phyloP scores from a whole-genome alignment of 2,329 filamentous ascomycete genomes.

The Pseudopyrenochaeta lycopersici region DNA sequence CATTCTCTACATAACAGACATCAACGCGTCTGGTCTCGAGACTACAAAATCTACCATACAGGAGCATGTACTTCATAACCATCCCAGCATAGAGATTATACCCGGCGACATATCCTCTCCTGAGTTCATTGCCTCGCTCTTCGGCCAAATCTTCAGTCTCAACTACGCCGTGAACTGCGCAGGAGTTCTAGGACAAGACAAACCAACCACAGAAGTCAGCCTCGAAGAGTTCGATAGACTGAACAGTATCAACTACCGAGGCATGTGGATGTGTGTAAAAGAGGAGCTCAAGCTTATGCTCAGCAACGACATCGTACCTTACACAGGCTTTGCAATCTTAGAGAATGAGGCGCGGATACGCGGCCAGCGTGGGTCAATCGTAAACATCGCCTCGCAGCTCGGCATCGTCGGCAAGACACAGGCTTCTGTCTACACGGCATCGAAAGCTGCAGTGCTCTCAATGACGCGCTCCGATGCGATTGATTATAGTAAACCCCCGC shows the following conservation, averaged over 20 bases:
- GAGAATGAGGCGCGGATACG: neutral
- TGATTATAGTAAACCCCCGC: constrained; percentile 55
- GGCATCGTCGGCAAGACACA: constrained; percentile 46
- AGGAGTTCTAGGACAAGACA: constrained; percentile 24
- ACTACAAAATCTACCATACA: constrained; percentile 18
- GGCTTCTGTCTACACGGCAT: constrained; percentile 63
- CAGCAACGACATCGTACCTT: constrained; percentile 59
- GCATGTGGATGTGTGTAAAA: constrained; percentile 63
- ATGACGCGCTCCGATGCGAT: constrained; percentile 65
- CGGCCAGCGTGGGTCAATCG: constrained; percentile 53
- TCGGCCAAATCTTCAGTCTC: constrained; percentile 52
- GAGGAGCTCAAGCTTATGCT: constrained; percentile 61
- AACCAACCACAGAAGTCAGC: constrained; percentile 48
- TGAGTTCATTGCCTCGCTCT: constrained; percentile 46
- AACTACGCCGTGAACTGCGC: constrained; percentile 65
- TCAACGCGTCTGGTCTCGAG: constrained; percentile 52
- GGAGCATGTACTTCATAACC: neutral
- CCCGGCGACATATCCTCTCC: constrained; percentile 59
- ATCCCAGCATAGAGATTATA: constrained; percentile 45
- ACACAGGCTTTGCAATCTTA: constrained; percentile 9
- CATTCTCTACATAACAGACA: constrained; percentile 61
- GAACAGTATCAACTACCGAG: constrained; percentile 64
- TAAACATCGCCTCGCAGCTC: constrained; percentile 54
- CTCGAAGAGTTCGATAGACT: constrained; percentile 60
- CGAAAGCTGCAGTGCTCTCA: constrained; percentile 65